These are phyloP conservation scores for Exobasidium cylindrosporum DNA, from an alignment of 1,284 basidiomycete species.

Conservation along the genomic window DNA sequence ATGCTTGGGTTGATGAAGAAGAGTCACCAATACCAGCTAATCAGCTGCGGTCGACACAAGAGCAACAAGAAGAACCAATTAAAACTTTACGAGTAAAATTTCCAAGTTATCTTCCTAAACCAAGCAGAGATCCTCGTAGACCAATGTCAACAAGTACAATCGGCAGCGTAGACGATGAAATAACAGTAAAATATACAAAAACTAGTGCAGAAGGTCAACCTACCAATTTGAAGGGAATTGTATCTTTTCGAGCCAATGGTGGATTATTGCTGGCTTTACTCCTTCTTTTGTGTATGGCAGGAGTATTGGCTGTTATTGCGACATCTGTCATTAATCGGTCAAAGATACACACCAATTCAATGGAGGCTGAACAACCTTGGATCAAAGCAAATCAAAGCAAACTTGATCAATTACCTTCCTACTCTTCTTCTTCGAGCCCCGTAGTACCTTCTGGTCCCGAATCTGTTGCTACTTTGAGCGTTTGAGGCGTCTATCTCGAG, in stretches of 20 bases:
- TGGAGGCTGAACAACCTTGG: too few relatives aligned
- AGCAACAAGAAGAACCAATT: neutral
- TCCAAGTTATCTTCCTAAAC: neutral
- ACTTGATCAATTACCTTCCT: too few relatives aligned
- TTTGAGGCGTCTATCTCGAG: too few relatives aligned
- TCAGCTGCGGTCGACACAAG: too few relatives aligned
- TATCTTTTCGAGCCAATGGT: neutral
- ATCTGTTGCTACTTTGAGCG: too few relatives aligned
- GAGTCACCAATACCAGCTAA: too few relatives aligned
- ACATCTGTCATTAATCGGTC: too few relatives aligned
- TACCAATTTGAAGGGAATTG: neutral
- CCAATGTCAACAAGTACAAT: too few relatives aligned
- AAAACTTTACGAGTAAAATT: neutral
- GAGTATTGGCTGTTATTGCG: neutral
- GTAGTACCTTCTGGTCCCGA: too few relatives aligned
- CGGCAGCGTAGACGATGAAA: neutral
- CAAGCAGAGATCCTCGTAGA: neutral
- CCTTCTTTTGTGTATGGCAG: neutral
- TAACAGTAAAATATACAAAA: neutral
- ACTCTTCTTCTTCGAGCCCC: too few relatives aligned
- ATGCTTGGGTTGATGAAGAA: slow-evolving; percentile 1
- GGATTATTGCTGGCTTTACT: neutral
- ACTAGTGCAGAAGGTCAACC: neutral
- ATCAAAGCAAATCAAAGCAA: too few relatives aligned
- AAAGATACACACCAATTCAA: too few relatives aligned